Conservation (phyloP, 371 early-diverging fungal species). For the Mucor mucedo region DNA sequence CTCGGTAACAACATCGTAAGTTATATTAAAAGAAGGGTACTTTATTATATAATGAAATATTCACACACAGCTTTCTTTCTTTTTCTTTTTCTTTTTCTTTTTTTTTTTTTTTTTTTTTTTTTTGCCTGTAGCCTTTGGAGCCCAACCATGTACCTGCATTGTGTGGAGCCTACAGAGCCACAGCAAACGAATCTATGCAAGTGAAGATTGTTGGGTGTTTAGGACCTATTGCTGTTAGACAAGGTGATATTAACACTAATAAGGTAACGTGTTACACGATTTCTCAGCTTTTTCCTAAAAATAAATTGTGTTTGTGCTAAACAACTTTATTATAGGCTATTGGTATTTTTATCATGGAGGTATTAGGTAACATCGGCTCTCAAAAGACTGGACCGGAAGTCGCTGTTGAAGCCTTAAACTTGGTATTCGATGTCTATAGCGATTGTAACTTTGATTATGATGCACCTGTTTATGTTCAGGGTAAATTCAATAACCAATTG, state of each 20-base stretch:
- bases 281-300: constrained; percentile 5
- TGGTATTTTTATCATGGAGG: constrained; percentile 37
- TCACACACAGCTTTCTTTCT: background rate
- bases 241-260: constrained; percentile 74
- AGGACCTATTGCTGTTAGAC: constrained; percentile 75
- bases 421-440: constrained; percentile 86
- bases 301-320: constrained; percentile 1
- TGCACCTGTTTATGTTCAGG: constrained; percentile 77
- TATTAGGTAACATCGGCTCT: constrained; percentile 44
- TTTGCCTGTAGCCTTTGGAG: constrained; percentile 44
- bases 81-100: constrained; percentile 6
- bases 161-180: constrained; percentile 54
- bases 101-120: constrained; percentile 8
- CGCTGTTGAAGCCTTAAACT: constrained; percentile 79
- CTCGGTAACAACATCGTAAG: constrained; percentile 63
- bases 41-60: constrained; percentile 1
- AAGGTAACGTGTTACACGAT: constrained; percentile 55
- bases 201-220: constrained; percentile 79
- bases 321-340: constrained; percentile 32
- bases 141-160: constrained; percentile 54
- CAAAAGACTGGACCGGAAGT: constrained; percentile 54
- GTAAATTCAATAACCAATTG: constrained; percentile 65
- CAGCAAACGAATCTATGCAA: constrained; percentile 56
- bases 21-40: constrained; percentile 11
- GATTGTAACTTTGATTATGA: constrained; percentile 89